Base-by-base conservation (phyloP, 2,329 filamentous ascomycete genomes). In the Phoma sp. region DNA sequence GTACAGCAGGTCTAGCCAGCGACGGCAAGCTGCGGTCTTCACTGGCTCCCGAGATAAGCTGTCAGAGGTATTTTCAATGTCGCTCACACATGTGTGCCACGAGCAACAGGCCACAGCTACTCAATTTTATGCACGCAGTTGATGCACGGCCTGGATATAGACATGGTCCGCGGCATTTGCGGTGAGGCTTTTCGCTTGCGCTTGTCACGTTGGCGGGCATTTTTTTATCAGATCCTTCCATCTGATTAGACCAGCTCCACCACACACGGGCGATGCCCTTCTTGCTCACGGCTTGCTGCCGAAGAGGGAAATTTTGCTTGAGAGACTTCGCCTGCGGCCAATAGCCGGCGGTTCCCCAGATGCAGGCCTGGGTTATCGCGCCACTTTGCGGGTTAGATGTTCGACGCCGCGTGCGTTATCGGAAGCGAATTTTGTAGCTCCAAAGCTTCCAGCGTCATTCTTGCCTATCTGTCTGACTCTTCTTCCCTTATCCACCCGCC, bases 391-490 rank as follows among this genome's bases (percentile, higher is more conserved):
- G 59, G 59, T 56, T 53, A 43, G 47, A 56, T 43, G 49, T 36
- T 61, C 37, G 56, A 53, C 50, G 59, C 50, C 47, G 61, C 49
- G 56, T 59, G 60, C 68, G 67, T 65, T 71, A 72, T 67, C 69
- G 68, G 66, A 62, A 65, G 62, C 67, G 67, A 70, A 67, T 68
- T 70, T 71, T 66, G 60, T 66, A 61, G 53, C 49, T 39, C 59
- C 48, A 45, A 47, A 47, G 45, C 53, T 51, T 59, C 58, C 18
- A 56, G 48, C 62, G 65, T 67, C 65, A 65, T 58, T 54, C 50
- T 40, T 40, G 38, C 20, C 52, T 58, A 46, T 43, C 51, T 47
- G 18, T 56, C 45, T 52, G 53, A 57, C 47, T 61, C 54, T 59
- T 47, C 51, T 34, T 53, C 50, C 61, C 51, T 52, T 57, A 47